Base-by-base conservation (phyloP, 805 yeast genomes). In the Lipomyces anomalus region DNA sequence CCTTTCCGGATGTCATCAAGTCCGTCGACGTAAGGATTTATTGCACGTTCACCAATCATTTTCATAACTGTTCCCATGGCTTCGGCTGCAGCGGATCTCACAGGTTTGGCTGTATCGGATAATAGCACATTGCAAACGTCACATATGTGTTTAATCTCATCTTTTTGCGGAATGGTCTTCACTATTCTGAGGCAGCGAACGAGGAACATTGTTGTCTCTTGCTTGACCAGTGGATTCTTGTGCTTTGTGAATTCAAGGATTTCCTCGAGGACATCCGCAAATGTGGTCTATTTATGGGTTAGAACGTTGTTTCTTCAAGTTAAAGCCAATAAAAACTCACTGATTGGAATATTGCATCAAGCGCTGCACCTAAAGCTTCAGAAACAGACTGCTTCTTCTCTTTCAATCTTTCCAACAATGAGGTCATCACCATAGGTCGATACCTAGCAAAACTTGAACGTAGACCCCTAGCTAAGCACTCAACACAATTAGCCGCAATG, bases 311-410 rank as follows among this genome's bases (percentile, higher is more conserved):
- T 23, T 46, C 4, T 17, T 2, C 21, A 22, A 20, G 28, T 24
- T 21, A 21, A 17, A 4, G 38, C 17, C 18, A 13, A 22, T 22
- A 16, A 4, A 34, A 11, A 22, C 43, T 22, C 26, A 47, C 47
- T 48, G 67, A 67, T 28, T 58, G 58, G 53, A 80, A 83, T 3
- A 84, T 71, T 0, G 83, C 75, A 61, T 81, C 84, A 42, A 89
- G 67, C 0, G 90, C 81, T 22, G 62, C 65, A 17, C 71, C 69
- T n/a, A 90, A 68, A 0, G 92, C 82, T 21, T 81, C 88, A 1
- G 83, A 68, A 0, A 87, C 92, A 2, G 81, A 68, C 22, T 76
- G 80, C 59, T 90, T 90, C 68, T 84, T 88, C 62, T 92, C 98
- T 60, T 87, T 89, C 11, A 85, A 76, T 56, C 97, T 74, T 54